These are phyloP conservation scores for Ophiostoma ulmi DNA, from an alignment of 2,329 filamentous ascomycete species.

Conservation along the genomic window DNA sequence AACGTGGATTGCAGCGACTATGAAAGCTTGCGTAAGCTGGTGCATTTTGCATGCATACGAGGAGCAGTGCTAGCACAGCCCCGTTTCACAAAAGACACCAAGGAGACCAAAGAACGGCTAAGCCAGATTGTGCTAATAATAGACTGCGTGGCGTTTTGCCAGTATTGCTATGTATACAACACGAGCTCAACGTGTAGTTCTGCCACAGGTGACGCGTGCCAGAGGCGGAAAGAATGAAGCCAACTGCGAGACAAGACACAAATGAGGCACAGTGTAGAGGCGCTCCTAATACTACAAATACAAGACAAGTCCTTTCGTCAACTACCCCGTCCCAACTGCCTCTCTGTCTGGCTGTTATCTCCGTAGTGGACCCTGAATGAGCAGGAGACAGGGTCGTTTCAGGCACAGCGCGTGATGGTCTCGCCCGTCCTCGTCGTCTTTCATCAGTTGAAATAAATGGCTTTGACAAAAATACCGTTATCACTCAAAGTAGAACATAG, in stretches of 20 bases:
- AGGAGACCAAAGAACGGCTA: constrained; percentile 1
- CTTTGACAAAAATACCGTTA: neutral
- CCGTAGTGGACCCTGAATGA: neutral
- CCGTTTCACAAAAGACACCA: constrained; percentile 4
- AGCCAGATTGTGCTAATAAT: neutral
- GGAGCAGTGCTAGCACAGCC: neutral
- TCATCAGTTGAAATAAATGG: neutral
- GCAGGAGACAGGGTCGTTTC: neutral
- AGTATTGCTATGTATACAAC: neutral
- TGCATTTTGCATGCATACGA: neutral
- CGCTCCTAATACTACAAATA: too few relatives aligned
- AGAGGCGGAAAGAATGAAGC: neutral
- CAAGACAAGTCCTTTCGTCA: neutral
- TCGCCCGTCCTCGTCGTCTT: neutral
- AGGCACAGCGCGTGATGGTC: constrained; percentile 3
- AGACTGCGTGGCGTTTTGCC: neutral
- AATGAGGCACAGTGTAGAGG: neutral
- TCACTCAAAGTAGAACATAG: neutral
- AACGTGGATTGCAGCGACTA: neutral
- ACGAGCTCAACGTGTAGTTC: neutral
- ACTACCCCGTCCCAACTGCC: neutral
- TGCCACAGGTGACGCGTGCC: neutral
- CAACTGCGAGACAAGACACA: neutral
- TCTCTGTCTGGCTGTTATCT: neutral
- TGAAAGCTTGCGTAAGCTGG: neutral